Evolutionary conservation across 768 basidiomycete species (phyloP).

Genomic region (Mycena sanguinolenta): DNA sequence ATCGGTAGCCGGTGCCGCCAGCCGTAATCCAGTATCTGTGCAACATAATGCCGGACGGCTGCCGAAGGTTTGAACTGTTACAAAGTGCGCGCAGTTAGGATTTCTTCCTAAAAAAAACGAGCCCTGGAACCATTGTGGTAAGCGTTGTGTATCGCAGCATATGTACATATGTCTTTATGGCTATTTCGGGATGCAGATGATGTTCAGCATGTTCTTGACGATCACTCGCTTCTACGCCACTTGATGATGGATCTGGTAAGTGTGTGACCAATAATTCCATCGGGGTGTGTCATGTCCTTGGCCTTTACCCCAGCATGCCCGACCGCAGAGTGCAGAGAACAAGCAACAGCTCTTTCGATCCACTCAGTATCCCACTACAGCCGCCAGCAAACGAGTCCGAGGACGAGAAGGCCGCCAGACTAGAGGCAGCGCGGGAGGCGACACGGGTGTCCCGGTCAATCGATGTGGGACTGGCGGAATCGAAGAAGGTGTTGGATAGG

Average conservation of each 20-base stretch:
- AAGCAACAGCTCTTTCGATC: conserved; percentile 43
- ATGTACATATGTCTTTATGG: no score
- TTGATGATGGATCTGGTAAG: conserved; percentile 9
- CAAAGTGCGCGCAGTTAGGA: no score
- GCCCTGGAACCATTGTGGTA: no score
- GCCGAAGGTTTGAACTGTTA: no score
- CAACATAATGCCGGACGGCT: no score
- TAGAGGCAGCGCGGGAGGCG: conserved; percentile 50
- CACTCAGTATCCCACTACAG: conserved; percentile 42
- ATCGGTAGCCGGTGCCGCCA: no score
- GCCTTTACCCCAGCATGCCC: conserved; percentile 13
- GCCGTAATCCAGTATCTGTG: no score
- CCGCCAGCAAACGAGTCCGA: conserved; percentile 53
- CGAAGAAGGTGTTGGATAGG: conserved; percentile 49
- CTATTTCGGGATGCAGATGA: no score
- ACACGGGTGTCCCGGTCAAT: conserved; percentile 49
- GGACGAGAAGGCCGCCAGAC: conserved; percentile 46
- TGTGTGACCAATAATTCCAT: conserved; percentile 26
- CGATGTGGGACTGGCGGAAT: conserved; percentile 50
- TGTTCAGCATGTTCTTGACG: not conserved
- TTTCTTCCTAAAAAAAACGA: no score
- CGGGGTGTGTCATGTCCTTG: conserved; percentile 18
- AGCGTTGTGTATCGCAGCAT: no score
- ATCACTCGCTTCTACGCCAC: conserved; percentile 15
- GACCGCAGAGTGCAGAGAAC: not conserved